Percentiles rank a stretch among this genome's conserved stretches.
Conservation (phyloP, 345 rosid genomes). For the Stellera chamaejasme region DNA sequence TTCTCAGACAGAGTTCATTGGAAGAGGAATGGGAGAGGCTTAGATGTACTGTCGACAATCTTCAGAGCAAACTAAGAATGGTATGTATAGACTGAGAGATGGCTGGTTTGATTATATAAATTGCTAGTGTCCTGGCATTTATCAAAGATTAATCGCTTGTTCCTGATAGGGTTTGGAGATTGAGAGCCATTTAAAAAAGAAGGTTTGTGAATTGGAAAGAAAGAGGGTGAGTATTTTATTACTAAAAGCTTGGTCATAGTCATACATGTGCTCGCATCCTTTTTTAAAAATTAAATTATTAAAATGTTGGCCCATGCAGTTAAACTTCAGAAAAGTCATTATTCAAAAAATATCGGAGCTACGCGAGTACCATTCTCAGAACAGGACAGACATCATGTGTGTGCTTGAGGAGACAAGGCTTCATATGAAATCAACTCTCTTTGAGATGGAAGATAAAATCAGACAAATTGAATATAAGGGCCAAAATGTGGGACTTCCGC, state of each 20-base stretch:
- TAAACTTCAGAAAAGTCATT: conserved; percentile 41
- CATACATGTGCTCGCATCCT: background rate
- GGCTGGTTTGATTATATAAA: background rate
- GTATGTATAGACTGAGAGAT: conserved; percentile 34
- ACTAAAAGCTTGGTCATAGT: conserved; percentile 2
- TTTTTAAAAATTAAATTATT: conserved; percentile 7
- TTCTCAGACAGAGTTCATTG: conserved; percentile 92
- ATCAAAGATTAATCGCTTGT: conserved; percentile 12
- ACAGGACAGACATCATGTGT: conserved; percentile 40
- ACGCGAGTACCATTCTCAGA: conserved; percentile 50
- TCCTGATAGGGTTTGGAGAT: conserved; percentile 76
- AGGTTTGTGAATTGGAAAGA: conserved; percentile 64
- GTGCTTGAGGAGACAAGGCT: conserved; percentile 58
- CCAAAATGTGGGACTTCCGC: conserved; percentile 25
- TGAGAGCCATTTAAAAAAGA: conserved; percentile 88
- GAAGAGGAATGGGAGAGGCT: conserved; percentile 69
- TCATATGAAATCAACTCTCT: conserved; percentile 30
- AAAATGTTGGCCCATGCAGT: conserved; percentile 36
- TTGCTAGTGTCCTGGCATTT: too few relatives aligned
- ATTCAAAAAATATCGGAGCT: conserved; percentile 37
- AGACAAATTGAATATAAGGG: conserved; percentile 22
- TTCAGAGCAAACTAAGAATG: conserved; percentile 67
- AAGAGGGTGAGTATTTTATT: conserved; percentile 51
- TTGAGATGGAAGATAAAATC: conserved; percentile 42
- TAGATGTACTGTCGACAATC: conserved; percentile 53